These are phyloP conservation scores for Funneliformis geosporum DNA, from an alignment of 192 early-diverging fungal species.

Conservation along the genomic window DNA sequence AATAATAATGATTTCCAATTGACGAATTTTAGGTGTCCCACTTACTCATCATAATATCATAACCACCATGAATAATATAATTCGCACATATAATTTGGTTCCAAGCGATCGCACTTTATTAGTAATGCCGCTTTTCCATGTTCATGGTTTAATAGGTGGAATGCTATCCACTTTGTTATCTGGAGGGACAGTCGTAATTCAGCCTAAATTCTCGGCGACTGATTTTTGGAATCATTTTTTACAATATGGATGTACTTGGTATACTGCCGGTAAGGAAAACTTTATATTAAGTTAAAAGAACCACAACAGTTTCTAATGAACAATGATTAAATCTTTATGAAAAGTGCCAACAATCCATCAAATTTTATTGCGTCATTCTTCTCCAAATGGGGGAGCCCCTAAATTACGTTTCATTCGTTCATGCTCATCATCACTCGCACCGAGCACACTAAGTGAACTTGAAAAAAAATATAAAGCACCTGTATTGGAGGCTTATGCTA, in stretches of 20 bases:
- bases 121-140: conserved; percentile 88
- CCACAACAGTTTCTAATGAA: neutral
- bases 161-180: conserved; percentile 67
- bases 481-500: conserved; percentile 82
- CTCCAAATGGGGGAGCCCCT: conserved; percentile 45
- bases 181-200: conserved; percentile 71
- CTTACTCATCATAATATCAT: conserved; percentile 77
- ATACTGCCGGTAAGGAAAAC: conserved; percentile 53
- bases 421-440: conserved; percentile 76
- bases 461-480: conserved; percentile 68
- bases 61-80: conserved; percentile 73
- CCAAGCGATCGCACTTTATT: conserved; percentile 65
- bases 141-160: conserved; percentile 80
- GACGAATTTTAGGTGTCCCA: conserved; percentile 59
- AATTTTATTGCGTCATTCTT: conserved; percentile 63
- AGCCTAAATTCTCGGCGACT: conserved; percentile 67
- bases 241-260: conserved; percentile 64
- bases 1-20: neutral
- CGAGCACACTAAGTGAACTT: conserved; percentile 63
- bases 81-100: conserved; percentile 63
- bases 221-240: conserved; percentile 77
- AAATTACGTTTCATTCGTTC: conserved; percentile 77
- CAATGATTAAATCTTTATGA: neutral
- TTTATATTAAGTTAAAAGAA: neutral
- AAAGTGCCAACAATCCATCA: conserved; percentile 84